phyloP scores from a whole-genome alignment of 1,284 basidiomycete species.

The Ceratobasidium sp. region DNA sequence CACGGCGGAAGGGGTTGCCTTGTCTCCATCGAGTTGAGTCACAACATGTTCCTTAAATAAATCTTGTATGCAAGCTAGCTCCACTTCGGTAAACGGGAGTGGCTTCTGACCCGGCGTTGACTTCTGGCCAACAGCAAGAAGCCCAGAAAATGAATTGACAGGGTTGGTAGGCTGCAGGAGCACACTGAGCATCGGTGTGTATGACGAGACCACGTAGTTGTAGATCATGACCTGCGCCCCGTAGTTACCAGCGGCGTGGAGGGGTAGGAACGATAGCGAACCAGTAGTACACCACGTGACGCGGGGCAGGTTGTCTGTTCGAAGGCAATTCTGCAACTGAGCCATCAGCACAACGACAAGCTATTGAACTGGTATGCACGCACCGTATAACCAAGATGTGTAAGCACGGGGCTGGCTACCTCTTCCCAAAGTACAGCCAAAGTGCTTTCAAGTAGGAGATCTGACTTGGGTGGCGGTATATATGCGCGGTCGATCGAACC shows the following conservation, averaged over 20 bases:
- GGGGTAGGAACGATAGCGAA: conserved; percentile 51
- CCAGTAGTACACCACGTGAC: conserved; percentile 55
- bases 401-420: background rate
- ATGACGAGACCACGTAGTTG: conserved; percentile 49
- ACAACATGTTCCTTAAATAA: background rate
- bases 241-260: conserved; percentile 52
- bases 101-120: background rate
- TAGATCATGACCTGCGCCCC: conserved; percentile 37
- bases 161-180: background rate
- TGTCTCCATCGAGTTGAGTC: background rate
- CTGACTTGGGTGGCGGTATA: too few species aligned
- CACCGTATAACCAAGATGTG: background rate
- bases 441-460: background rate
- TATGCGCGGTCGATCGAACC: too few species aligned
- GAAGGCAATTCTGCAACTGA: too few species aligned
- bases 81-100: background rate
- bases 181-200: conserved; percentile 49
- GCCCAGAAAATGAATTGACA: background rate
- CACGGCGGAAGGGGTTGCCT: background rate
- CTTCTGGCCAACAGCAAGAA: conserved; percentile 6
- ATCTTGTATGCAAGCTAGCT: background rate
- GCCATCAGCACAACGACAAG: too few species aligned
- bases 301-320: conserved; percentile 43
- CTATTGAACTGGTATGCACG: too few species aligned
- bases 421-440: background rate